phyloP scores from a whole-genome alignment of 768 basidiomycete genomes.

The Macrolepiota dolichaula region DNA sequence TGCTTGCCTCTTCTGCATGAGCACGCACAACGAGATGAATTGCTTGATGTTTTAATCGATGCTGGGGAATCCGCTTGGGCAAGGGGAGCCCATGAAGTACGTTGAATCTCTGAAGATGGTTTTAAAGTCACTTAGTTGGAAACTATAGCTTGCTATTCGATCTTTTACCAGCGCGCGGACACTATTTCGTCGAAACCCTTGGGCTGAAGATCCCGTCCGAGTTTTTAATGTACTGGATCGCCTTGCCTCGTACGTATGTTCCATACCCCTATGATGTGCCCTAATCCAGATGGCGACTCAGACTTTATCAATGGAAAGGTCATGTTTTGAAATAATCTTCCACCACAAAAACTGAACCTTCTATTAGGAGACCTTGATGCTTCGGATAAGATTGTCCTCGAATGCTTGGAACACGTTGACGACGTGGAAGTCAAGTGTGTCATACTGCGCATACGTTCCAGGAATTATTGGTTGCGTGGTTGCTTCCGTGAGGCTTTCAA shows the following conservation, averaged over 20 bases:
- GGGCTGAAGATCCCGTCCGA: conserved; percentile 43
- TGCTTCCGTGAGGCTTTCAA: conserved; percentile 53
- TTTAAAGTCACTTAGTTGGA: not conserved
- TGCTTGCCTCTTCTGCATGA: conserved; percentile 61
- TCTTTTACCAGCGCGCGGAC: conserved; percentile 58
- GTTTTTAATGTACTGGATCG: conserved; percentile 54
- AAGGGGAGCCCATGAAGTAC: conserved; percentile 73
- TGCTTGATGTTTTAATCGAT: conserved; percentile 58
- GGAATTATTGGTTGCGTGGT: conserved; percentile 61
- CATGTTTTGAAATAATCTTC: not conserved
- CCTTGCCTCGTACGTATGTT: conserved; percentile 56
- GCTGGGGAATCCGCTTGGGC: conserved; percentile 71
- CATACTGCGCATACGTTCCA: conserved; percentile 55
- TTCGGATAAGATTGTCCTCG: conserved; percentile 50
- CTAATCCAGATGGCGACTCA: conserved; percentile 18
- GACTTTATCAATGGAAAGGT: conserved; percentile 68
- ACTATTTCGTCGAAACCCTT: conserved; percentile 51
- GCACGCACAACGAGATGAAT: conserved; percentile 57
- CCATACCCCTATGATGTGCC: not conserved
- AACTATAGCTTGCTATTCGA: conserved; percentile 51
- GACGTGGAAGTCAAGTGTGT: conserved; percentile 53
- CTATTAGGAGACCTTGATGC: conserved; percentile 46
- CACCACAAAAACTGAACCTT: not conserved
- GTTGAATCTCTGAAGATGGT: not conserved
- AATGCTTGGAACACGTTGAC: conserved; percentile 48